phyloP scores from a whole-genome alignment of 2,329 filamentous ascomycete genomes.

The Sphaceloma murrayae region DNA sequence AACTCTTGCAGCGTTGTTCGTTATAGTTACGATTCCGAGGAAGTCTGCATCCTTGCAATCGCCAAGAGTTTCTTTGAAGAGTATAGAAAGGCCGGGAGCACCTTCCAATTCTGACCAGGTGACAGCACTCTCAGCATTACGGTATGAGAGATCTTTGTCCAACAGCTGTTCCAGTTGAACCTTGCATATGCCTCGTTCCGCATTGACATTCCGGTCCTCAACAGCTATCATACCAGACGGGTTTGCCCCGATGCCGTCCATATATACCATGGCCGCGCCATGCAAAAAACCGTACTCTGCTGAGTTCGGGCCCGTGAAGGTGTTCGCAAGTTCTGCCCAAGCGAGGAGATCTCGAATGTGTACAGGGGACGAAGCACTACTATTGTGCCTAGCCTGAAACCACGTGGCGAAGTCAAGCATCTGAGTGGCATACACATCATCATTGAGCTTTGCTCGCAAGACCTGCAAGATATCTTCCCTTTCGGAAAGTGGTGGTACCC shows the following conservation, averaged over 20 bases:
- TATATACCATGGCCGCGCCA: slow-evolving; percentile 88
- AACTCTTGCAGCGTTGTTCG: slow-evolving; percentile 81
- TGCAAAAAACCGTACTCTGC: slow-evolving; percentile 45
- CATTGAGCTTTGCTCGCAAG: slow-evolving; percentile 62
- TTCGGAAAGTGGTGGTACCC: slow-evolving; percentile 83
- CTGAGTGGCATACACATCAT: slow-evolving; percentile 50
- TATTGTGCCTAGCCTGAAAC: slow-evolving; percentile 71
- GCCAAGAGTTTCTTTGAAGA: slow-evolving; percentile 37
- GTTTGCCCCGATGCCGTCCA: slow-evolving; percentile 91
- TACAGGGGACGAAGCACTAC: slow-evolving; percentile 64
- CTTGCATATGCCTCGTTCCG: slow-evolving; percentile 63
- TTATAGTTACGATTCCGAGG: slow-evolving; percentile 82
- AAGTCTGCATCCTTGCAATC: slow-evolving; percentile 49
- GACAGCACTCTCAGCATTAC: too few relatives aligned
- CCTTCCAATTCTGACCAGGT: too few relatives aligned
- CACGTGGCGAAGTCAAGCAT: slow-evolving; percentile 86
- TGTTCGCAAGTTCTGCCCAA: slow-evolving; percentile 90
- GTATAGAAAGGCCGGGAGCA: too few relatives aligned
- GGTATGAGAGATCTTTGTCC: too few relatives aligned
- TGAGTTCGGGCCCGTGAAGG: slow-evolving; percentile 32
- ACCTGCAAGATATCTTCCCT: slow-evolving; percentile 82
- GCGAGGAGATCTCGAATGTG: slow-evolving; percentile 87
- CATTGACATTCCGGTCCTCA: slow-evolving; percentile 56
- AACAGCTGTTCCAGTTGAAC: too few relatives aligned
- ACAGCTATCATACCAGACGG: slow-evolving; percentile 77